phyloP scores from a whole-genome alignment of 805 yeast genomes.

The Candida methanosorbosa region DNA sequence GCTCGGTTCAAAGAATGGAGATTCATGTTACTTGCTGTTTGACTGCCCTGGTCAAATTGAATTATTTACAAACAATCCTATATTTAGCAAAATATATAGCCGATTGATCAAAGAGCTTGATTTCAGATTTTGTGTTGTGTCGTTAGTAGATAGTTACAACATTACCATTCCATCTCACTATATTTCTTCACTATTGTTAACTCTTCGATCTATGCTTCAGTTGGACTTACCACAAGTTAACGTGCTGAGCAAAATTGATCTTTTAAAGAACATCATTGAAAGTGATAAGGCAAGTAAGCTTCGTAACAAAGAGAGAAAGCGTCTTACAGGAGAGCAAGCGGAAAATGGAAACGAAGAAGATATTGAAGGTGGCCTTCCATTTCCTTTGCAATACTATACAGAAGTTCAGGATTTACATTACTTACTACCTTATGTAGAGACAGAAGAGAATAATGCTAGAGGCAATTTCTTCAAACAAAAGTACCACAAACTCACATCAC shows the following conservation, averaged over 20 bases:
- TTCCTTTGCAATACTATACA: conserved; percentile 77
- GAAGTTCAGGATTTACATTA: conserved; percentile 80
- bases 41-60: conserved; percentile 98
- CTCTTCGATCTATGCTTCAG: conserved; percentile 88
- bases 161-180: conserved; percentile 85
- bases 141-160: conserved; percentile 75
- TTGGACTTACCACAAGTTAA: conserved; percentile 89
- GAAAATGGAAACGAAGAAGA: conserved; percentile 5
- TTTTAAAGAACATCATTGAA: conserved; percentile 45
- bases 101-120: conserved; percentile 54
- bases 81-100: conserved; percentile 61
- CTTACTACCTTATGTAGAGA: conserved; percentile 57
- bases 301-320: conserved; percentile 8
- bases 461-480: conserved; percentile 36
- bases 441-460: conserved; percentile 60
- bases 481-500: conserved; percentile 55
- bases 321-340: conserved; percentile 8
- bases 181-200: conserved; percentile 67
- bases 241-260: conserved; percentile 86
- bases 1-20: conserved; percentile 30
- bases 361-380: conserved; percentile 45
- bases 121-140: conserved; percentile 75
- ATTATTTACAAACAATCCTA: conserved; percentile 80
- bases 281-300: conserved; percentile 12
- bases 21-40: conserved; percentile 57